Evolutionary conservation across 441 rosid genomes (phyloP).

Genomic region (Populus tomentosa): DNA sequence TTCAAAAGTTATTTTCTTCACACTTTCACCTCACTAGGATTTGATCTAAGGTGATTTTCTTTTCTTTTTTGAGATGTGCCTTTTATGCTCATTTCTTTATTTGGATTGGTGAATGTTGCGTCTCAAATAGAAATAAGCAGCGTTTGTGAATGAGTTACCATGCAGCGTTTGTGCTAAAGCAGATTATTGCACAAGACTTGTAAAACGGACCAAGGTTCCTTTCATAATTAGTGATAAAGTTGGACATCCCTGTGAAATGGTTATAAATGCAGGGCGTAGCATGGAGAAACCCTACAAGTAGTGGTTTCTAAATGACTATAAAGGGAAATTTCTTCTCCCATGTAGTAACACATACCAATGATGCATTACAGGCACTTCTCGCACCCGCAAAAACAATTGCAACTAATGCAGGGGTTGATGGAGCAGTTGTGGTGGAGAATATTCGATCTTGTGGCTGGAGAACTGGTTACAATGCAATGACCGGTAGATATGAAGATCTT

Average conservation of each 20-base stretch:
- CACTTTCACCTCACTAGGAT: too few species aligned
- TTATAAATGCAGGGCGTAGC: not conserved
- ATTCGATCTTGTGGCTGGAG: slow-evolving; percentile 50
- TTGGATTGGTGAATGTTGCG: not conserved
- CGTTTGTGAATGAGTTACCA: not conserved
- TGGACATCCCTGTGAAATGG: not conserved
- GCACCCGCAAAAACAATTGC: slow-evolving; percentile 78
- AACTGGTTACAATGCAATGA: slow-evolving; percentile 76
- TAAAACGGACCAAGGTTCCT: not conserved
- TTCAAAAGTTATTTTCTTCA: too few species aligned
- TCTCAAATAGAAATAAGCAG: not conserved
- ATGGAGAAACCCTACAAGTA: not conserved
- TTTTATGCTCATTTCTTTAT: not conserved
- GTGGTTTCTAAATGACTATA: not conserved
- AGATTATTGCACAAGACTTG: not conserved
- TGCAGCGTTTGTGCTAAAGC: not conserved
- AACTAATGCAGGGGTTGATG: slow-evolving; percentile 67
- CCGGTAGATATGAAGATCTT: slow-evolving; percentile 69
- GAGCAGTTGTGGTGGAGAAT: slow-evolving; percentile 67
- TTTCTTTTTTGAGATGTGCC: not conserved
- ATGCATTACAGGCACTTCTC: slow-evolving; percentile 54
- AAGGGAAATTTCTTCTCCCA: not conserved
- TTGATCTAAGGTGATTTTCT: not conserved
- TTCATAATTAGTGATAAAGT: not conserved
- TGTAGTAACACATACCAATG: not conserved